phyloP scores from a whole-genome alignment of 441 rosid species.

The Syzygium syzygioides region DNA sequence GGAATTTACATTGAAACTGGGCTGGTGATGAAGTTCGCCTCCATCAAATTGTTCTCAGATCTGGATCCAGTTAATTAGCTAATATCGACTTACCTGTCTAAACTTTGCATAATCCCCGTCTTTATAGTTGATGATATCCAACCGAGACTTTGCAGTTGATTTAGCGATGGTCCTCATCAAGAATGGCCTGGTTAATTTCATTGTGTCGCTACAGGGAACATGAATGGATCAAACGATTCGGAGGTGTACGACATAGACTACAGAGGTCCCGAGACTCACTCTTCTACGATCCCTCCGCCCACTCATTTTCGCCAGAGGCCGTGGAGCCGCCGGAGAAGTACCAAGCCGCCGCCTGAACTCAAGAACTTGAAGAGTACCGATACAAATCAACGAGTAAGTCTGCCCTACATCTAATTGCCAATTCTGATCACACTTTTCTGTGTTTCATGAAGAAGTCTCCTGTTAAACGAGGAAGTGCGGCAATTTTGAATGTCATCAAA shows the following conservation, averaged over 20 bases:
- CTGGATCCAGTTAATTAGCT: background rate
- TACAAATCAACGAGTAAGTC: conserved; percentile 5
- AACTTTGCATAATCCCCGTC: background rate
- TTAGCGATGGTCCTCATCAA: background rate
- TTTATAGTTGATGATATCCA: background rate
- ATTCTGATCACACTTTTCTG: background rate
- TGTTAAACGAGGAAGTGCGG: background rate
- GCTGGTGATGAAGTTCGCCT: background rate
- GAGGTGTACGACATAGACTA: conserved; percentile 40
- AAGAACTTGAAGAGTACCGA: background rate
- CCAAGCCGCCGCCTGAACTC: conserved; percentile 3
- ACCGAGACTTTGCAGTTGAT: background rate
- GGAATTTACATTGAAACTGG: background rate
- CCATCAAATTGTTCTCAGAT: background rate
- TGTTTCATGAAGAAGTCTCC: background rate
- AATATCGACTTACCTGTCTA: background rate
- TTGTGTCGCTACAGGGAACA: background rate
- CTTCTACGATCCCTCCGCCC: conserved; percentile 36
- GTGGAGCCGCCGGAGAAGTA: conserved; percentile 1
- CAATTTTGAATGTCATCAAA: background rate
- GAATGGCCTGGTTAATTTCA: background rate
- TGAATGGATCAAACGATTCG: conserved; percentile 4
- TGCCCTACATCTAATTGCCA: background rate
- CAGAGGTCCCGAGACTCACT: conserved; percentile 52
- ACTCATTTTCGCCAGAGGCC: conserved; percentile 24